A percentile compares a stretch with the other conserved stretches of the same genome.
These are phyloP conservation scores for Picea mariana DNA, from an alignment of 83 land plant genomes.

Conservation along the genomic window DNA sequence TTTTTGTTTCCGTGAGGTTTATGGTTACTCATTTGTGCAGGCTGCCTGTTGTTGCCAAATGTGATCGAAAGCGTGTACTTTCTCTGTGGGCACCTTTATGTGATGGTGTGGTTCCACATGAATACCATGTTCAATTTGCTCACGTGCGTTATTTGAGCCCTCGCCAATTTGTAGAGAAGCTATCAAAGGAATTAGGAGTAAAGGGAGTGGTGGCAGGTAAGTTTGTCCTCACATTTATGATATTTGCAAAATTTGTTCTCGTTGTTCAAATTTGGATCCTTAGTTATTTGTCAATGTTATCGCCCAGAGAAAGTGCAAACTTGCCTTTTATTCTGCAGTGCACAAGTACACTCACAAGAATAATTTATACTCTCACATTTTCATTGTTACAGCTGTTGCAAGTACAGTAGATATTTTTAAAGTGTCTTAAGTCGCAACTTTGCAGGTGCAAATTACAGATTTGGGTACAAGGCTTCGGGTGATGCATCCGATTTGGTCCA, in stretches of 20 bases:
- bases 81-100: conserved; percentile 75
- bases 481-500: conserved; percentile 81
- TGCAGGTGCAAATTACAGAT: conserved; percentile 89
- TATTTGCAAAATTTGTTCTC: neutral
- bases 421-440: neutral
- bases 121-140: conserved; percentile 72
- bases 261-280: neutral
- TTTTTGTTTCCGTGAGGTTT: too few species aligned
- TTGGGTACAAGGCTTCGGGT: conserved; percentile 98
- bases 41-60: conserved; percentile 87
- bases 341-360: neutral
- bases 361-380: neutral
- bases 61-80: conserved; percentile 86
- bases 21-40: conserved; percentile 26
- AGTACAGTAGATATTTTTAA: neutral
- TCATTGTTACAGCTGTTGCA: neutral
- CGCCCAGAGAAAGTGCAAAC: neutral
- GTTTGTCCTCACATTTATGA: neutral
- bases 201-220: conserved; percentile 94
- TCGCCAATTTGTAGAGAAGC: conserved; percentile 83
- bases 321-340: neutral
- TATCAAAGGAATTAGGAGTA: conserved; percentile 72
- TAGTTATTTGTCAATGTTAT: neutral
- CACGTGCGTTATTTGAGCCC: conserved; percentile 83
- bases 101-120: conserved; percentile 58